Evolutionary conservation across 2,329 filamentous ascomycete species (phyloP), one percentile per base, ranked within the genome.

Genomic region (Metarhizium sp.): DNA sequence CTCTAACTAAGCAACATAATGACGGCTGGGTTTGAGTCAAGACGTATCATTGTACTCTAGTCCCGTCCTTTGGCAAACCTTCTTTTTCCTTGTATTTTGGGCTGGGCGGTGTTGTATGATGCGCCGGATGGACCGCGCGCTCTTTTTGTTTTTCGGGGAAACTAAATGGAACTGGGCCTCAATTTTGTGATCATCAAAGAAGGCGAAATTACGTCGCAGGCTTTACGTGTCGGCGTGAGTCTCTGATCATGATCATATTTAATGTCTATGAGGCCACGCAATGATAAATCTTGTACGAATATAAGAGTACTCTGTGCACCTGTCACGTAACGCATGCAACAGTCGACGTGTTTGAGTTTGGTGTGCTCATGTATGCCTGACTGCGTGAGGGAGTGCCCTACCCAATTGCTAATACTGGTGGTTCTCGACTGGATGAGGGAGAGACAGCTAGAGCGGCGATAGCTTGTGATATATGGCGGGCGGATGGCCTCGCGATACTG

Each of bases 101-200:
- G 69, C 64, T 66, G 62, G 69, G 66, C 61, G 70, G 70, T 72
- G 69, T 69, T 72, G 71, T 72, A 74, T 70, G 69, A 67, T 69
- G 70, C 66, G 65, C 56, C 38, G 66, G 62, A 70, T 61, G 67
- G 69, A 66, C 66, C 63, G 64, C 64, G 67, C 69, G 65, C 66
- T 36, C 38, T 67, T 70, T 70, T 71, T 61, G 59, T 64, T 69
- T 67, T 65, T 56, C 60, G 61, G 64, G 61, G 68, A 68, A 63
- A 61, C 62, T 64, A 61, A 64, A 66, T 60, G 64, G 68, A 65
- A 65, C 59, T 65, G 63, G 68, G 67, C 65, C 65, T 65, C 67
- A 61, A 60, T 64, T 64, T 66, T 64, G 66, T 64, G 65, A 66
- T 66, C 59, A 63, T 61, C 63, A 63, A 25, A 60, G 61, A 63